Conservation (phyloP, 2,329 filamentous ascomycete genomes). For the Paecilomyces dactylethromorphus region DNA sequence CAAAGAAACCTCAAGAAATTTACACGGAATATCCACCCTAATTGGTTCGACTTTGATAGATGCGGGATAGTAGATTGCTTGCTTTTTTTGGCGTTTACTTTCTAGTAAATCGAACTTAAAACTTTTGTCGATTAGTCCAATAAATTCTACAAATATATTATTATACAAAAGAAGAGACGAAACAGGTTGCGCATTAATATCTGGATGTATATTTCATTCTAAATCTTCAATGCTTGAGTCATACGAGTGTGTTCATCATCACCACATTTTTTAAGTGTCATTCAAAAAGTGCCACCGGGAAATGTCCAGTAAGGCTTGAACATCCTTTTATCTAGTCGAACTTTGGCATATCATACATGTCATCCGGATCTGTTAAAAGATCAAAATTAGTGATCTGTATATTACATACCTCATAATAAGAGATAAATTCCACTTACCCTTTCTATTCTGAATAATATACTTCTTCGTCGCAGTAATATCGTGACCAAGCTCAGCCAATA, state of each 20-base stretch:
- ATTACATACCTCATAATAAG: slow-evolving; percentile 2
- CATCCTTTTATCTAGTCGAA: slow-evolving; percentile 20
- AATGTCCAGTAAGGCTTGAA: neutral
- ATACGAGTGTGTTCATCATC: neutral
- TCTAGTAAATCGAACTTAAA: too few species aligned
- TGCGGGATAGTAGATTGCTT: too few species aligned
- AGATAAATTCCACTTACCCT: slow-evolving; percentile 37
- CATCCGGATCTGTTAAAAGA: slow-evolving; percentile 41
- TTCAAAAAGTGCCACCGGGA: neutral
- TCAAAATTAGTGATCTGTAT: neutral
- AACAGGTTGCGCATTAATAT: neutral
- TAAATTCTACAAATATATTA: too few species aligned
- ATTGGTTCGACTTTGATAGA: too few species aligned
- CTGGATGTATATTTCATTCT: neutral
- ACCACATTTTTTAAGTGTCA: neutral
- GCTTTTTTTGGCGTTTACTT: too few species aligned
- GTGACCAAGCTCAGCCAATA: slow-evolving; percentile 43
- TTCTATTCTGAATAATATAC: slow-evolving; percentile 48
- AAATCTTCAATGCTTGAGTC: neutral
- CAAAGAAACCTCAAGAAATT: too few species aligned
- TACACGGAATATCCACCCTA: too few species aligned
- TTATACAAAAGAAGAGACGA: too few species aligned
- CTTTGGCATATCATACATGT: slow-evolving; percentile 45
- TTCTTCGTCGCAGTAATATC: slow-evolving; percentile 44
- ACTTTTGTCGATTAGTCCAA: too few species aligned